Base-by-base conservation (phyloP, 164 flowering plant species). In the Platanus orientalis region DNA sequence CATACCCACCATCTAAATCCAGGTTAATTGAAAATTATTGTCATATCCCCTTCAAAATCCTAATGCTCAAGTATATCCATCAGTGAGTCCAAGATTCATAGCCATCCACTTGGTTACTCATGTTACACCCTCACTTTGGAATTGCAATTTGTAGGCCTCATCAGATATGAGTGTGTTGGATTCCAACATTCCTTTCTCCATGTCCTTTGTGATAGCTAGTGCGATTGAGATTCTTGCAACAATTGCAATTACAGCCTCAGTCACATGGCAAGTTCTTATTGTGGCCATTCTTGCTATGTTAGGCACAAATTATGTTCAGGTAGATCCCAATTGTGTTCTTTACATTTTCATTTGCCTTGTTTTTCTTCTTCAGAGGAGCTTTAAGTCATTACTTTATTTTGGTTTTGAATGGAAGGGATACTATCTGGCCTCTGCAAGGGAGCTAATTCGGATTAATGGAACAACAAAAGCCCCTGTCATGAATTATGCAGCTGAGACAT, bases 381-480 rank as follows among this genome's bases (percentile, higher is more conserved):
- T n/a, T n/a, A n/a, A 20, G 27, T 16, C 25, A 51, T 54, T 49
- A 42, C 36, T 52, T 30, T 34, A 5, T 10, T 34, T 34, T 34
- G 45, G 36, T 7, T 57, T 28, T 27, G 40, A 42, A 30, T 54
- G 24, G n/a, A 73, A 92, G 96, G 78, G 63, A 0, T 86, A 88
- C 58, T 90, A 88, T 69, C 68, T 83, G 40, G 85, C 93, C n/a
- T 71, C 90, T 40, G 87, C 95, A 6, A 77, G 83, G 67, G 92
- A 87, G 56, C 79, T 92, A 7, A 77, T 84, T 30, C 74, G 98
- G 70, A 84, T 92, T 51, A 88, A 87, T 54, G 96, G 96, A 67
- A 90, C 92, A 10, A 90, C 98, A 5, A 92, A 90, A 77, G 96
- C 98, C 11, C 93, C 95, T 0, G 76, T 90, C 14, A 81, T 86